Evolutionary conservation across 1,284 basidiomycete genomes (phyloP), one percentile per base, ranked within the genome.

Genomic region (Meripilus lineatus): DNA sequence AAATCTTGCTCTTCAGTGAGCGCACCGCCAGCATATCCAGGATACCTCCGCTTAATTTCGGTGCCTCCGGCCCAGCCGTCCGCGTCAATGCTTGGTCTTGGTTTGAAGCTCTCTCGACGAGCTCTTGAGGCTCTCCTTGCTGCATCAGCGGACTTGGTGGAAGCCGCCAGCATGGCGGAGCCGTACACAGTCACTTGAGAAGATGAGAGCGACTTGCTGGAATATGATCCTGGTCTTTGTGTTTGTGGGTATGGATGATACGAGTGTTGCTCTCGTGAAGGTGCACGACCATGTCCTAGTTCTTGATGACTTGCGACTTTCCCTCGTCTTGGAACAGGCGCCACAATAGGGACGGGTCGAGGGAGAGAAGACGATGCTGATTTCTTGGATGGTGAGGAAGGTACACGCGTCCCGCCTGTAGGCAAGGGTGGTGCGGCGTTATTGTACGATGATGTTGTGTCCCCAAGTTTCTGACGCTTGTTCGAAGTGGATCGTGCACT

Each of bases 51-150:
- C 14, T 43, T 45, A 5, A 45, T 40, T 8, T 38, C 36, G 32
- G 46, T 52, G 2, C 46, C 44, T 10, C 48, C 50, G 7, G 25
- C 35, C 13, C 47, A 51, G 51, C 57, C 56, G 35, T 52, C 47
- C 36, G 60, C 66, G 51, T 86, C 83, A 17, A 78, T 62, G 55
- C 85, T 89, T 32, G 84, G 75, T 34, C 86, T 68, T 7, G 87
- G 86, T 58, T 77, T 83, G 61, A 89, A 89, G 60, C 86, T 89
- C 66, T 89, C 86, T 50, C 81, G 70, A 49, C 70, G 58, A 24
- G 71, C 69, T 35, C 75, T 62, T 35, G 71, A 63, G 18, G 71
- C 70, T 55, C 77, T 80, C 61, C 67, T 69, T 42, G 67, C 61
- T 14, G 58, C 58, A 24, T 49, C 49, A 28, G 48, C 52, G 8